These are phyloP conservation scores for Gliomastix tumulicola DNA, from an alignment of 2,329 filamentous ascomycete genomes.

Conservation along the genomic window DNA sequence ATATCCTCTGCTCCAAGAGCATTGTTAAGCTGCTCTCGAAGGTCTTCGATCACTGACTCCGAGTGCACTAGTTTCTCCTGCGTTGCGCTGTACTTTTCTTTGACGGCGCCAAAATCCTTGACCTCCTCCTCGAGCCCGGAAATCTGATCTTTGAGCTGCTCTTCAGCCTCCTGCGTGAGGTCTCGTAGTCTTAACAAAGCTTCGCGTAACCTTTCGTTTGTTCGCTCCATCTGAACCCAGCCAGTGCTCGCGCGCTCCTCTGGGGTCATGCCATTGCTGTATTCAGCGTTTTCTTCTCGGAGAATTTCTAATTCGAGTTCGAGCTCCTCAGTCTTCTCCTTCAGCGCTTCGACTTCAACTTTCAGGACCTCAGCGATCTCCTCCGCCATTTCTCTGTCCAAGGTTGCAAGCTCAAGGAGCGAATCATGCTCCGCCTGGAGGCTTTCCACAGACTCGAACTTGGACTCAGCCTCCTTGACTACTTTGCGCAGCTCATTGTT, in stretches of 20 bases:
- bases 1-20: constrained; percentile 86
- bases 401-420: constrained; percentile 74
- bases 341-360: constrained; percentile 70
- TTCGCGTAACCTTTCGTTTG: constrained; percentile 80
- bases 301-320: constrained; percentile 84
- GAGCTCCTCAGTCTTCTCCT: constrained; percentile 72
- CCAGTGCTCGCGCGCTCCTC: constrained; percentile 83
- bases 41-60: constrained; percentile 72
- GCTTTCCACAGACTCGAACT: constrained; percentile 60
- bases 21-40: constrained; percentile 85
- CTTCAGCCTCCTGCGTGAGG: constrained; percentile 77
- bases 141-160: constrained; percentile 69
- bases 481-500: constrained; percentile 68
- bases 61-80: constrained; percentile 68
- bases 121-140: constrained; percentile 67
- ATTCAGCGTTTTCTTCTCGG: constrained; percentile 78
- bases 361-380: constrained; percentile 81
- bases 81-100: constrained; percentile 61
- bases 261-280: constrained; percentile 75
- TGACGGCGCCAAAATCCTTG: constrained; percentile 58
- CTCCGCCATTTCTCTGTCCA: constrained; percentile 95
- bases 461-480: constrained; percentile 67
- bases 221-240: constrained; percentile 86
- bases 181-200: constrained; percentile 81
- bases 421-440: constrained; percentile 80